These are phyloP conservation scores for Amanita fuliginea DNA, from an alignment of 768 basidiomycete genomes.

Conservation along the genomic window DNA sequence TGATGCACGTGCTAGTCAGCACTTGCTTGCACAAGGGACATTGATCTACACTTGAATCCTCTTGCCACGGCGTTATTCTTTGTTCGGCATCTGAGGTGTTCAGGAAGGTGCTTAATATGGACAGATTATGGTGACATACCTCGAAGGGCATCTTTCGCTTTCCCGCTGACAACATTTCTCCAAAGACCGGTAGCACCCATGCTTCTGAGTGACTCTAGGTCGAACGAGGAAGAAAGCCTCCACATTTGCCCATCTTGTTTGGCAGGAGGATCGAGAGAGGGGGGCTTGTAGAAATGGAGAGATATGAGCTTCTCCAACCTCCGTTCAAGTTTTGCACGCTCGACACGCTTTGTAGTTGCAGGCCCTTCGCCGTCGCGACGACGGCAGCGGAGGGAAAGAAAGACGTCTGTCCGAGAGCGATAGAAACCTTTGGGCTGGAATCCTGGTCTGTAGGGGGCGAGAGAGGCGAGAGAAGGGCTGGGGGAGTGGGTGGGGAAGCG, in stretches of 20 bases:
- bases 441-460: conserved; percentile 74
- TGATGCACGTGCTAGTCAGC: not conserved
- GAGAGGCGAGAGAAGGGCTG: conserved; percentile 5
- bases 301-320: conserved; percentile 80
- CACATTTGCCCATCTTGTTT: conserved; percentile 18
- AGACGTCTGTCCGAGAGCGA: conserved; percentile 75
- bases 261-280: not conserved
- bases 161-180: conserved; percentile 42
- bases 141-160: conserved; percentile 49
- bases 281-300: conserved; percentile 47
- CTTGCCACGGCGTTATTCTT: conserved; percentile 90
- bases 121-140: conserved; percentile 28
- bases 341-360: conserved; percentile 42
- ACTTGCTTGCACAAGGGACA: conserved; percentile 82
- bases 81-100: conserved; percentile 62
- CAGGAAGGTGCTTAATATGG: conserved; percentile 5
- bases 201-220: conserved; percentile 52
- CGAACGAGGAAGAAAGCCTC: conserved; percentile 66
- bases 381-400: conserved; percentile 34
- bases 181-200: conserved; percentile 63
- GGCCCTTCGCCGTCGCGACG: conserved; percentile 27
- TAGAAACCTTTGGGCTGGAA: conserved; percentile 91
- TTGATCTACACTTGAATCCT: conserved; percentile 61
- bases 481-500: conserved; percentile 8
- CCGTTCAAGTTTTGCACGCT: conserved; percentile 76